phyloP scores from a whole-genome alignment of 1,139 yeast genomes.

The Insectozyma bohioensis region DNA sequence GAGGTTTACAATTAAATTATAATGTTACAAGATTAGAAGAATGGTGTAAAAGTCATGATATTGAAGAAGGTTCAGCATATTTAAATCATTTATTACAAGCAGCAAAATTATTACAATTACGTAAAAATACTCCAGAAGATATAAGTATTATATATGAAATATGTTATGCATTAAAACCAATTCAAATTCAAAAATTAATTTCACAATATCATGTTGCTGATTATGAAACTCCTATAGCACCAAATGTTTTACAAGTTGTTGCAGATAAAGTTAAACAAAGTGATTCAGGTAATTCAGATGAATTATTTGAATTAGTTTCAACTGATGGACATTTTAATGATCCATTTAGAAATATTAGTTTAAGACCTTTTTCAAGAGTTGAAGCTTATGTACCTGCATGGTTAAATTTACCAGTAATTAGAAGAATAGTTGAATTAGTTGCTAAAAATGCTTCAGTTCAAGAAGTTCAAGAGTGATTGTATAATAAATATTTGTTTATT shows the following conservation, averaged over 20 bases:
- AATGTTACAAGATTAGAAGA: conserved; percentile 96
- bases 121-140: conserved; percentile 88
- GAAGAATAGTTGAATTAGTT: conserved; percentile 86
- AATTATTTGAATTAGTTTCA: conserved; percentile 65
- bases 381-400: conserved; percentile 98
- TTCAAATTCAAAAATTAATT: conserved; percentile 89
- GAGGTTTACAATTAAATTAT: conserved; percentile 95
- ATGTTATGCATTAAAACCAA: conserved; percentile 90
- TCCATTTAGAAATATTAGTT: conserved; percentile 82
- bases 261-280: conserved; percentile 79
- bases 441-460: conserved; percentile 70
- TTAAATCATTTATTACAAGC: conserved; percentile 90
- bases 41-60: conserved; percentile 96
- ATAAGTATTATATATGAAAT: conserved; percentile 92
- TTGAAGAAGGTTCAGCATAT: conserved; percentile 86
- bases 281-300: conserved; percentile 56
- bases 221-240: conserved; percentile 91
- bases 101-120: conserved; percentile 86
- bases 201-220: conserved; percentile 91
- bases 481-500: conserved; percentile 3
- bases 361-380: conserved; percentile 83
- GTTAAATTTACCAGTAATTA: conserved; percentile 84
- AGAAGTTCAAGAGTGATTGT: conserved; percentile 23
- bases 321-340: conserved; percentile 84
- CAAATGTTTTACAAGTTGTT: conserved; percentile 77